These are phyloP conservation scores for Hansenula sp. DNA, from an alignment of 1,139 yeast genomes.

Conservation along the genomic window DNA sequence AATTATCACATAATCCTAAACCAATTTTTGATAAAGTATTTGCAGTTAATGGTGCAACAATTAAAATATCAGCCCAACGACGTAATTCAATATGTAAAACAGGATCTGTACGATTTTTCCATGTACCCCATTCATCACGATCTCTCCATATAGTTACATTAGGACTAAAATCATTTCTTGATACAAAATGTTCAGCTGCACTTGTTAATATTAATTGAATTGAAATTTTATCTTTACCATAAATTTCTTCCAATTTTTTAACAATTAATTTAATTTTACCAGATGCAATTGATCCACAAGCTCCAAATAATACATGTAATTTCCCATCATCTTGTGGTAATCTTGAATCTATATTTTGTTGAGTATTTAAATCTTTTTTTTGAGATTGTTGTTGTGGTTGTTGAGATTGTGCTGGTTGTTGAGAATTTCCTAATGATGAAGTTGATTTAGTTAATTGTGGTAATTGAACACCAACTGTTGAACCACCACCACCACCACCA, in stretches of 20 bases:
- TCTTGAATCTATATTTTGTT: slow-evolving; percentile 64
- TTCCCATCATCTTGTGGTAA: slow-evolving; percentile 91
- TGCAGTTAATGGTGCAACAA: slow-evolving; percentile 88
- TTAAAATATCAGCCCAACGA: slow-evolving; percentile 91
- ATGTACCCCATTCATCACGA: slow-evolving; percentile 85
- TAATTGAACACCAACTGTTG: not conserved
- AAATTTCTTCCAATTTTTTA: slow-evolving; percentile 72
- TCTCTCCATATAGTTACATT: slow-evolving; percentile 81
- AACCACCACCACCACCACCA: not conserved
- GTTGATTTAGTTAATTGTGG: not conserved
- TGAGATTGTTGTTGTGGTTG: not conserved
- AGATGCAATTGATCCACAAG: slow-evolving; percentile 84
- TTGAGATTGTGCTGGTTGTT: not conserved
- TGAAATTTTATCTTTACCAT: slow-evolving; percentile 66
- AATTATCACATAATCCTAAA: slow-evolving; percentile 83
- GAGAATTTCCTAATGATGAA: not conserved
- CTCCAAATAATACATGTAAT: slow-evolving; percentile 80
- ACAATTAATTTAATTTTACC: slow-evolving; percentile 72
- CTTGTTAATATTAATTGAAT: slow-evolving; percentile 80
- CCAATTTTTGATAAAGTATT: slow-evolving; percentile 89
- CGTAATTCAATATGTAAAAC: slow-evolving; percentile 89
- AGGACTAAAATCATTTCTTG: slow-evolving; percentile 54
- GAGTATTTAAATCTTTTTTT: slow-evolving; percentile 36
- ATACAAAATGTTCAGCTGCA: slow-evolving; percentile 77
- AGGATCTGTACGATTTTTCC: slow-evolving; percentile 85